These are phyloP conservation scores for Metarhizium sp. DNA, from an alignment of 2,329 filamentous ascomycete species.

Conservation along the genomic window DNA sequence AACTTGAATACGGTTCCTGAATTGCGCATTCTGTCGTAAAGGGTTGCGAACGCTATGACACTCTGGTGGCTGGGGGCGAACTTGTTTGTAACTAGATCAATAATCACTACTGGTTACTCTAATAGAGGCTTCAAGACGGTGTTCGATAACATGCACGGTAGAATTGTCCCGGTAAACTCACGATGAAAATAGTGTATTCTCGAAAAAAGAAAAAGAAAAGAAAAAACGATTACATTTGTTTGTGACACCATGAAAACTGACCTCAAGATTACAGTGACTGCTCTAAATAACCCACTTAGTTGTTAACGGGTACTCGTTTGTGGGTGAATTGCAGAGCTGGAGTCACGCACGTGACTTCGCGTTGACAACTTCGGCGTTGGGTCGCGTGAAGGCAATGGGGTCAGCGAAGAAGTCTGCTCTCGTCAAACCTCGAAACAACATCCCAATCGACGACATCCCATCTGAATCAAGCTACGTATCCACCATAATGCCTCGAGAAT, in stretches of 20 bases:
- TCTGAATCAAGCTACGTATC: not conserved
- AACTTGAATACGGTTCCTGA: conserved; percentile 48
- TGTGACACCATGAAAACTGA: too few species aligned
- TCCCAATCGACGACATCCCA: not conserved
- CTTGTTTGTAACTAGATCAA: not conserved
- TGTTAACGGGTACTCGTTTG: too few species aligned
- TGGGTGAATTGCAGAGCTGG: not conserved
- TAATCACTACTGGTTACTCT: not conserved
- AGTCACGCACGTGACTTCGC: conserved; percentile 10
- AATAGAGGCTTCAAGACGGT: too few species aligned
- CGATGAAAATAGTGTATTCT: too few species aligned
- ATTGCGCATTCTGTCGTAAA: conserved; percentile 53
- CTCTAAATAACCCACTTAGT: too few species aligned
- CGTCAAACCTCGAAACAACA: not conserved
- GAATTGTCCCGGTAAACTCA: too few species aligned
- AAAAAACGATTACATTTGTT: too few species aligned
- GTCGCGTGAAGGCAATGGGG: not conserved
- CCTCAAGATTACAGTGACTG: too few species aligned
- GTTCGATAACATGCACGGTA: too few species aligned
- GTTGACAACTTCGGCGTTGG: not conserved
- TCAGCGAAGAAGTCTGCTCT: not conserved
- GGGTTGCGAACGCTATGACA: not conserved
- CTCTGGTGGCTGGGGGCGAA: not conserved
- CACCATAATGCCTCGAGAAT: conserved; percentile 23
- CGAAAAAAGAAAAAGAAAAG: too few species aligned